Evolutionary conservation across 2,329 filamentous ascomycete genomes (phyloP), one percentile per base, ranked within the genome.

Genomic region (Blumeria graminis): DNA sequence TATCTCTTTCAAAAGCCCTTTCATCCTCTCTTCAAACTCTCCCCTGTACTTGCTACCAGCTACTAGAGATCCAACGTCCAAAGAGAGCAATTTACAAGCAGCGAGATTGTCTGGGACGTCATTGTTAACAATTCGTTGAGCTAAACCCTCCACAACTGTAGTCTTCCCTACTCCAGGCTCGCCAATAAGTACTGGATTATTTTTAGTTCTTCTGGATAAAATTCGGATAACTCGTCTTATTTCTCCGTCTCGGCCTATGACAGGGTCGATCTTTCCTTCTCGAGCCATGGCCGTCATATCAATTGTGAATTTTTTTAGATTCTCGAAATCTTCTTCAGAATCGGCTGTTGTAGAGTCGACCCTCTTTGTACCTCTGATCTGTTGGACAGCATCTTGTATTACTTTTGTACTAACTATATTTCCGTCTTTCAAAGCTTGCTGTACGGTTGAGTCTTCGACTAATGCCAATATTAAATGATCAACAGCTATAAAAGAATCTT

Each of bases 21-120:
- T 98, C 89, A 98, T 96, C 63, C 92, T 81, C 74, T 98, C 92
- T 69, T 98, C 92, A 58, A 98, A 98, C 69, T 98, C 92, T 72
- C 92, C 92, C 54, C 92, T 82, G 73, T 93, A 98, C 72, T 98
- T 98, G 78, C 88, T 95, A 62, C 92, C 92, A 58, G 92, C 92
- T 60, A 98, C 90, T 57, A 98, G 75, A 28, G 90, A 85, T 64
- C 92, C 92, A 52, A 98, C 90, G 65, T 98, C 92, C 50, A 98
- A 80, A 3, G 92, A 95, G 57, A 98, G 81, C 58, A 98, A 76
- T 69, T 85, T 92, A 77, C 92, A 98, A 58, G 86, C 82, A 55
- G 92, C 88, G 56, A 98, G 75, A 65, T 95, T 95, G 67, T 94
- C 88, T 38, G 92, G 92, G 3, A 98, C 88, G 74, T 98, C 92